Evolutionary conservation across 1,284 basidiomycete species (phyloP), one percentile per base, ranked within the genome.

Genomic region (Salmacisia buchloeana): DNA sequence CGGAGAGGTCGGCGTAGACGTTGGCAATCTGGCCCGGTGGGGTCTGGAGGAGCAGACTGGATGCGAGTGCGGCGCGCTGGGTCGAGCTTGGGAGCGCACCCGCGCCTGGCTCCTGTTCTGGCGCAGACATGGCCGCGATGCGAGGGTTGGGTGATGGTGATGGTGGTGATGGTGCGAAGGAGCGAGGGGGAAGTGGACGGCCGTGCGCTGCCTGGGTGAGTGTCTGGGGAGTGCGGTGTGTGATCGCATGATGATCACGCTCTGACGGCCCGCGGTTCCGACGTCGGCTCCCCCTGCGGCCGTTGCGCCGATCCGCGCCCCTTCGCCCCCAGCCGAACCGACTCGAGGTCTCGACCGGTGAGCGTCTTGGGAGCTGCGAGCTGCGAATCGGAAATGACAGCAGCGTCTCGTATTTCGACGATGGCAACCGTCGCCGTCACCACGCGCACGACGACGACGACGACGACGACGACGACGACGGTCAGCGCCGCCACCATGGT

Each of bases 21-120:
- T 69, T 69, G 29, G 72, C 63, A 15, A 68, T 69, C 49, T 73
- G 72, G 15, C 72, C 72, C 21, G 72, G 72, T 6, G 72, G 72
- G 6, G 72, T 67, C 59, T 73, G 72, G 39, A 64, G 33, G 12
- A 73, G 65, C 13, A 73, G 67, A 33, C 49, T 33, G 27, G 49
- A 31, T 27, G 49, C 49, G 27, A 54, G 49, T 15, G 49, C 27
- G 13, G 49, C 49, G 27, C 49, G 49, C 49, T 54, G 49, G 4
- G 31, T 18, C 12, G 49, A 18, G 13, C 29, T 34, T 12, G 49
- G 49, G 27, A 29, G 49, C 18, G 27, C 49, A n/a, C n/a, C n/a
- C n/a, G n/a, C n/a, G n/a, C n/a, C n/a, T n/a, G n/a, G n/a, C n/a
- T n/a, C n/a, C 18, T 54, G 29, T 33, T 54, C 29, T 29, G 25